Percentiles rank a stretch among this genome's conserved stretches.
Conservation (phyloP, 2,329 filamentous ascomycete genomes). For the Chaetoscypha palmicola region DNA sequence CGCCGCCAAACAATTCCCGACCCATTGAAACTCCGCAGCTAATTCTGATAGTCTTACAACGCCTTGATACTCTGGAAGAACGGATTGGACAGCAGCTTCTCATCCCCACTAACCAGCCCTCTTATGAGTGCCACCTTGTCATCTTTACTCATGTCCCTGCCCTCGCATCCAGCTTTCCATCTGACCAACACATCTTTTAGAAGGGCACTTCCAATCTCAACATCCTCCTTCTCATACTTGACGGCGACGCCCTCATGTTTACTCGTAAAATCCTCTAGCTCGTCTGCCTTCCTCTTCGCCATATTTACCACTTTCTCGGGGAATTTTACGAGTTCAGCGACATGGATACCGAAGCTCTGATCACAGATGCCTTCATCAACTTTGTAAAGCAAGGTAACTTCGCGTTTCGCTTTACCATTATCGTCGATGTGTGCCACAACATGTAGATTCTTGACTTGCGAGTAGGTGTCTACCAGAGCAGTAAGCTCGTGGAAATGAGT, state of each 20-base stretch:
- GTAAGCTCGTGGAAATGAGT: slow-evolving; percentile 99
- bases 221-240: slow-evolving; percentile 72
- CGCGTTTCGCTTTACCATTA: slow-evolving; percentile 43
- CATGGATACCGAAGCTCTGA: slow-evolving; percentile 97
- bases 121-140: slow-evolving; percentile 74
- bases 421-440: slow-evolving; percentile 85
- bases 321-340: slow-evolving; percentile 93
- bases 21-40: too few species aligned
- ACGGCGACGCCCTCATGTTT: slow-evolving; percentile 59
- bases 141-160: slow-evolving; percentile 55
- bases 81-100: slow-evolving; percentile 54
- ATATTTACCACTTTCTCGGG: slow-evolving; percentile 96
- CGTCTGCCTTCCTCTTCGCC: slow-evolving; percentile 98
- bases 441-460: slow-evolving; percentile 86
- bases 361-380: slow-evolving; percentile 94
- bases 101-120: slow-evolving; percentile 69
- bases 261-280: slow-evolving; percentile 88
- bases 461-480: slow-evolving; percentile 76
- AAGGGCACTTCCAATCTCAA: slow-evolving; percentile 79
- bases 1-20: too few species aligned
- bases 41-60: slow-evolving; percentile 23
- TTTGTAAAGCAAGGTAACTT: slow-evolving; percentile 95
- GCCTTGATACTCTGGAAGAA: slow-evolving; percentile 58
- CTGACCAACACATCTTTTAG: slow-evolving; percentile 75
- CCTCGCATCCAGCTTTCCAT: slow-evolving; percentile 75